phyloP scores from a whole-genome alignment of 495 filamentous ascomycete genomes.

The Alectoria sarmentosa region DNA sequence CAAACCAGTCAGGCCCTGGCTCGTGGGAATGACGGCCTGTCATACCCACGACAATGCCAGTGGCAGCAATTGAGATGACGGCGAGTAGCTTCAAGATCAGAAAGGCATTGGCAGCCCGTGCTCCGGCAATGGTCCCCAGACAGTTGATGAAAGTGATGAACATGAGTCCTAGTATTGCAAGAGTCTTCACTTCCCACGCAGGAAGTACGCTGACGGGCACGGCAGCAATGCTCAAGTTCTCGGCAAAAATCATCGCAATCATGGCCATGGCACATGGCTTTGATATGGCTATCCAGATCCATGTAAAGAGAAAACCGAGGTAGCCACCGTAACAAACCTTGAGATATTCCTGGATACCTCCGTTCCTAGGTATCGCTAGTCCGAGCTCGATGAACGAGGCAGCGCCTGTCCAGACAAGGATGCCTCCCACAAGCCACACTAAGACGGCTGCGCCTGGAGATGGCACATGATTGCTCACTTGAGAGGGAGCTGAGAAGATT shows the following conservation, averaged over 20 bases:
- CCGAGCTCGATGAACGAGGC: constrained; percentile 40
- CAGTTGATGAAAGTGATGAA: constrained; percentile 22
- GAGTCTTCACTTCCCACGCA: constrained; percentile 27
- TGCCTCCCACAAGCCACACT: constrained; percentile 34
- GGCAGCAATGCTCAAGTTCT: constrained; percentile 26
- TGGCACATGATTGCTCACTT: constrained; percentile 31
- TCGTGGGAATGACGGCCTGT: not conserved
- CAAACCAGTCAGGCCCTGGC: not conserved
- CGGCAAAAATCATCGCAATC: constrained; percentile 33
- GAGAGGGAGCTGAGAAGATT: constrained; percentile 37
- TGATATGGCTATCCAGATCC: constrained; percentile 33
- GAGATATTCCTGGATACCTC: constrained; percentile 41
- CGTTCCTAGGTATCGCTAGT: constrained; percentile 35
- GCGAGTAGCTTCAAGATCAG: constrained; percentile 8
- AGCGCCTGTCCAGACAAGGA: constrained; percentile 40
- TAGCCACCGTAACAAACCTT: constrained; percentile 31
- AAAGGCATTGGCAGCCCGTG: constrained; percentile 8
- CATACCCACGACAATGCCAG: constrained; percentile 14
- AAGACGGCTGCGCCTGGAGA: constrained; percentile 30
- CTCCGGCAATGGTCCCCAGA: not conserved
- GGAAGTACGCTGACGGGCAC: not conserved
- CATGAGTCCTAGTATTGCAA: constrained; percentile 28
- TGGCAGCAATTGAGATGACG: constrained; percentile 7
- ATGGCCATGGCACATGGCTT: constrained; percentile 22
- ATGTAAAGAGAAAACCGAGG: constrained; percentile 33